Conservation (phyloP, 73 alveolate genomes). For the Uronychia binucleata region DNA sequence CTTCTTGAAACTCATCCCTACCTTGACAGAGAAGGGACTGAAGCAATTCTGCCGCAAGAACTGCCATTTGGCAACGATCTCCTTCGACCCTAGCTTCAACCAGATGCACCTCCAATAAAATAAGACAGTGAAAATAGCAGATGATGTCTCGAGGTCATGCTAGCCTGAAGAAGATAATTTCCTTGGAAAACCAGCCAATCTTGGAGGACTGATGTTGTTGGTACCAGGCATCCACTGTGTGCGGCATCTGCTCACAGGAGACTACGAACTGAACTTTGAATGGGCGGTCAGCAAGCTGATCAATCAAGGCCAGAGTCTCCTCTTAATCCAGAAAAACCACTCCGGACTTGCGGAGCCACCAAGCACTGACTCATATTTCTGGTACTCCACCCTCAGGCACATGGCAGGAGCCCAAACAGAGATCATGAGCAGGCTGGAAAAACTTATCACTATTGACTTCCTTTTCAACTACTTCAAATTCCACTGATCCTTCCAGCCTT, state of each 20-base stretch:
- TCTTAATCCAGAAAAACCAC: background rate
- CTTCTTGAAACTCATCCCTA: background rate
- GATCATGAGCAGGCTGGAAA: background rate
- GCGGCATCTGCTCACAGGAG: background rate
- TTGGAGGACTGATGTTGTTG: background rate
- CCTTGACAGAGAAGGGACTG: background rate
- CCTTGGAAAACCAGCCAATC: background rate
- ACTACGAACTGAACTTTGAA: background rate
- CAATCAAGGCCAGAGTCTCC: background rate
- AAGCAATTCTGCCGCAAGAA: background rate
- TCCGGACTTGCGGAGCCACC: background rate
- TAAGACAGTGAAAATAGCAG: background rate
- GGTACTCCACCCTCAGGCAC: background rate
- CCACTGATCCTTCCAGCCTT: background rate
- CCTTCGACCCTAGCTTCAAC: background rate
- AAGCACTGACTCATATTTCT: background rate
- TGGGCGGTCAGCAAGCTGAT: background rate
- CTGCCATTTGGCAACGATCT: background rate
- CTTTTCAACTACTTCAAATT: background rate
- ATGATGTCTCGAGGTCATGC: background rate
- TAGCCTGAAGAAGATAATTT: background rate
- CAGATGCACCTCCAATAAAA: background rate
- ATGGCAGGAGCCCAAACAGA: background rate
- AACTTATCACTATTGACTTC: background rate
- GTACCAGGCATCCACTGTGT: background rate